phyloP scores from a whole-genome alignment of 2,329 filamentous ascomycete genomes.

The Pezizomycotina sp. region DNA sequence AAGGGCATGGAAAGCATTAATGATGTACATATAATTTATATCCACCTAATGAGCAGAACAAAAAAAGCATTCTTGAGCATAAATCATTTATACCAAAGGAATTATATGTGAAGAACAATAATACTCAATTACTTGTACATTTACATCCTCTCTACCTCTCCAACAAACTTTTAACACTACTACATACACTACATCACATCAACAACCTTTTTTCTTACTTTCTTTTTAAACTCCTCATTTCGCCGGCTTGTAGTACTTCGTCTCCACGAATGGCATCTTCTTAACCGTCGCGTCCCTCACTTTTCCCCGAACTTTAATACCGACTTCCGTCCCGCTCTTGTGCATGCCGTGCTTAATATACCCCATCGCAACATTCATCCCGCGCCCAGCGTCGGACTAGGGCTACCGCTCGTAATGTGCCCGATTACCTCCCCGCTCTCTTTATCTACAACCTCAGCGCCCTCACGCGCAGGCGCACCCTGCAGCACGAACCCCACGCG shows the following conservation, averaged over 20 bases:
- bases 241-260: constrained; percentile 57
- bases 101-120: too few species aligned
- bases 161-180: too few species aligned
- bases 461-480: constrained; percentile 78
- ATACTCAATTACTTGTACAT: too few species aligned
- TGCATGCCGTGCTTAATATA: constrained; percentile 69
- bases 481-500: constrained; percentile 69
- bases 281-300: constrained; percentile 56
- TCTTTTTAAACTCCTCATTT: too few species aligned
- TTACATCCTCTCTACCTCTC: too few species aligned
- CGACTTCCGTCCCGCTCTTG: constrained; percentile 67
- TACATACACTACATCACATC: too few species aligned
- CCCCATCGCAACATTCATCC: constrained; percentile 90
- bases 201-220: too few species aligned
- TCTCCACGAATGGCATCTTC: constrained; percentile 78
- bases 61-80: too few species aligned
- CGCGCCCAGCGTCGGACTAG: constrained; percentile 69
- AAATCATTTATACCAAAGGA: too few species aligned
- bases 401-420: constrained; percentile 72
- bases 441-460: constrained; percentile 53
- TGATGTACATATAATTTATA: too few species aligned
- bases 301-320: constrained; percentile 61
- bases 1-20: too few species aligned
- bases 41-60: too few species aligned
- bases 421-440: constrained; percentile 53